A percentile compares a stretch with the other conserved stretches of the same genome.
Evolutionary conservation across 345 rosid species (phyloP).

Genomic region (Carallia pectinifolia): DNA sequence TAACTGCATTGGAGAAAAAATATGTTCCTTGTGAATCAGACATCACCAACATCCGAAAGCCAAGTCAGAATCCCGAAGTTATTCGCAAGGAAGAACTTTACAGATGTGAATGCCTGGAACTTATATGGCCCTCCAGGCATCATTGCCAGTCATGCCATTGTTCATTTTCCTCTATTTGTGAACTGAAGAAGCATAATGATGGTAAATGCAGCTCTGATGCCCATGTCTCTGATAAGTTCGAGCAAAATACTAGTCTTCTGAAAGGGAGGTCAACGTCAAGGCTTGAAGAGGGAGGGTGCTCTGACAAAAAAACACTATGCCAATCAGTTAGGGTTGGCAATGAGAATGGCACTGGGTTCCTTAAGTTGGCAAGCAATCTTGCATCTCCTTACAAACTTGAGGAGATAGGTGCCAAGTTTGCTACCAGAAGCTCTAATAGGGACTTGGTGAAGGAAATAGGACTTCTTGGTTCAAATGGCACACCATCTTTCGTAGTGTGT

Average conservation of each 20-base stretch:
- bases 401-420: slow-evolving; percentile 33
- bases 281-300: slow-evolving; percentile 15
- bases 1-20: slow-evolving; percentile 24
- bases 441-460: slow-evolving; percentile 41
- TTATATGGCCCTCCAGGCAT: slow-evolving; percentile 30
- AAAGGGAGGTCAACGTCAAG: slow-evolving; percentile 8
- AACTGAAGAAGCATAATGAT: slow-evolving; percentile 25
- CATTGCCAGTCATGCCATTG: slow-evolving; percentile 35
- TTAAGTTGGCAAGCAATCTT: slow-evolving; percentile 13
- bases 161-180: slow-evolving; percentile 24
- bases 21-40: slow-evolving; percentile 27
- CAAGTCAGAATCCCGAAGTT: slow-evolving; percentile 4
- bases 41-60: background rate
- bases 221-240: background rate
- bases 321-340: slow-evolving; percentile 8
- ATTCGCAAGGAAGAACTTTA: slow-evolving; percentile 12
- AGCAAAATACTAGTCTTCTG: background rate
- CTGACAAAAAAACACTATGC: slow-evolving; percentile 3
- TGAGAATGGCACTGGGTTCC: slow-evolving; percentile 13
- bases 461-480: slow-evolving; percentile 37
- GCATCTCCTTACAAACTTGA: slow-evolving; percentile 29
- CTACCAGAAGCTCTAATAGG: slow-evolving; percentile 26
- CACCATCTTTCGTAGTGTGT: slow-evolving; percentile 29
- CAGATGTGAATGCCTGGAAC: slow-evolving; percentile 38
- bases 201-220: slow-evolving; percentile 23